Percentiles rank a stretch among this genome's conserved stretches.
Conservation (phyloP, 352 stramenopile genomes). For the Plasmopara muralis region DNA sequence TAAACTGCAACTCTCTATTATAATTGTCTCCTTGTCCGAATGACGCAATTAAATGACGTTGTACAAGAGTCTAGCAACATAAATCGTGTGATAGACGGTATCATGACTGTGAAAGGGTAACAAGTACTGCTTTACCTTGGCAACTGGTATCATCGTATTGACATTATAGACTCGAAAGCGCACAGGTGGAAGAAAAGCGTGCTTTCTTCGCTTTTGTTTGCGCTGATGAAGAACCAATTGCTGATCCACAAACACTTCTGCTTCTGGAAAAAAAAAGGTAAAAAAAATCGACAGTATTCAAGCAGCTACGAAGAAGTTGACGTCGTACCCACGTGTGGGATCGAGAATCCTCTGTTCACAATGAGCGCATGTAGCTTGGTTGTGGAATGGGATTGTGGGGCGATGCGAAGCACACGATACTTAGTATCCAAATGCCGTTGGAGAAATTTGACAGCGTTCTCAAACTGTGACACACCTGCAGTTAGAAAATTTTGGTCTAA, state of each 20-base stretch:
- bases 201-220: conserved; percentile 15
- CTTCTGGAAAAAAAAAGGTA: conserved; percentile 25
- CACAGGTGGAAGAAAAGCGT: conserved; percentile 9
- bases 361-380: conserved; percentile 37
- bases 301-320: conserved; percentile 3
- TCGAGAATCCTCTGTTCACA: conserved; percentile 38
- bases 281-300: background rate
- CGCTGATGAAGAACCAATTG: conserved; percentile 20
- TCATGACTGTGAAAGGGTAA: background rate
- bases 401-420: conserved; percentile 52
- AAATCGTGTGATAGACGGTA: background rate
- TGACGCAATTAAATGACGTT: conserved; percentile 27
- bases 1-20: background rate
- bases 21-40: conserved; percentile 13
- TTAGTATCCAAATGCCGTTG: conserved; percentile 32
- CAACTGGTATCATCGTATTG: conserved; percentile 32
- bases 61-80: conserved; percentile 22
- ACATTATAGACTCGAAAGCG: conserved; percentile 38
- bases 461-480: conserved; percentile 34
- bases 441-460: conserved; percentile 34
- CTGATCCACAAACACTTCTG: conserved; percentile 44
- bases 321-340: conserved; percentile 51
- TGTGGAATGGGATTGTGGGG: conserved; percentile 10
- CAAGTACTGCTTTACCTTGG: conserved; percentile 21
- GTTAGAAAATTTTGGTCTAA: conserved; percentile 8